Conservation (phyloP, 805 yeast genomes). For the Candida morakotiae region DNA sequence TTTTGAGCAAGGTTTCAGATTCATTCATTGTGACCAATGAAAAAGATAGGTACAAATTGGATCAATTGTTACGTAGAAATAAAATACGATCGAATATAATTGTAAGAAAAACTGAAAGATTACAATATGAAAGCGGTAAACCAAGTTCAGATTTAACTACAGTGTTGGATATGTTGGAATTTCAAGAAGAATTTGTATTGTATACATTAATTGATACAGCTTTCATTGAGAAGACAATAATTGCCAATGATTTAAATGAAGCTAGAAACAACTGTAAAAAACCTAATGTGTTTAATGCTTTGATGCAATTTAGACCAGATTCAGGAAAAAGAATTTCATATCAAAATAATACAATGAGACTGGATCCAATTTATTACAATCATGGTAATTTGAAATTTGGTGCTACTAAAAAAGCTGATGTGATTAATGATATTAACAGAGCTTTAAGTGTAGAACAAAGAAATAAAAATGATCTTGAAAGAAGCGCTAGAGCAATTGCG, state of each 20-base stretch:
- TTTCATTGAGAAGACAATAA: constrained; percentile 53
- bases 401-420: constrained; percentile 10
- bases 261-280: constrained; percentile 42
- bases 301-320: constrained; percentile 34
- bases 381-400: constrained; percentile 26
- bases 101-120: constrained; percentile 52
- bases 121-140: constrained; percentile 45
- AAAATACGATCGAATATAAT: constrained; percentile 37
- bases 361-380: constrained; percentile 51
- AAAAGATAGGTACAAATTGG: constrained; percentile 47
- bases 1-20: constrained; percentile 46
- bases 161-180: constrained; percentile 56
- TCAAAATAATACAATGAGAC: constrained; percentile 37
- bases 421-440: constrained; percentile 6
- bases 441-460: constrained; percentile 7
- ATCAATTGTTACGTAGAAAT: constrained; percentile 24
- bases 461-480: not conserved
- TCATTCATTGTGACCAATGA: constrained; percentile 66
- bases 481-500: constrained; percentile 1
- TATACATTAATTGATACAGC: constrained; percentile 62
- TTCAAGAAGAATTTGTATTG: constrained; percentile 51
- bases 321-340: constrained; percentile 44
- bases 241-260: constrained; percentile 46
- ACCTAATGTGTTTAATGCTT: constrained; percentile 39
- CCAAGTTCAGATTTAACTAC: constrained; percentile 42